Evolutionary conservation across 2,329 filamentous ascomycete genomes (phyloP).

Genomic region (Trichoderma afroharzianum): DNA sequence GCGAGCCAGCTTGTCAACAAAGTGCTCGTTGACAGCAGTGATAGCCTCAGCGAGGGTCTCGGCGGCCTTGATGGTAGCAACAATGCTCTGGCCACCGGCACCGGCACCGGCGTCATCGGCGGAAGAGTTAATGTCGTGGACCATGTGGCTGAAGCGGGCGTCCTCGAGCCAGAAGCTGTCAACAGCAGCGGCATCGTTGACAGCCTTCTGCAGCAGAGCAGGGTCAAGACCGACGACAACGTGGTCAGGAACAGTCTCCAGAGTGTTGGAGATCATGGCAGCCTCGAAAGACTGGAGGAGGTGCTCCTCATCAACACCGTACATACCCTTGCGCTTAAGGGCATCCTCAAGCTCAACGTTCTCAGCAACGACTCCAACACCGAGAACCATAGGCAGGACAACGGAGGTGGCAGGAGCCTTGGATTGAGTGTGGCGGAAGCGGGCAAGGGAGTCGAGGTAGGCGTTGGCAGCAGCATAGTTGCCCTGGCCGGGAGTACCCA

Average conservation of each 20-base stretch:
- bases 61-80: conserved; percentile 19
- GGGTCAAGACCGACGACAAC: conserved; percentile 29
- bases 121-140: neutral
- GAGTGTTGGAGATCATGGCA: neutral
- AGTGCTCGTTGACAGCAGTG: conserved; percentile 17
- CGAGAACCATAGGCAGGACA: conserved; percentile 32
- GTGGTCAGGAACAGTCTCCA: conserved; percentile 18
- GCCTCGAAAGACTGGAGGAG: conserved; percentile 28
- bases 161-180: neutral
- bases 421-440: conserved; percentile 25
- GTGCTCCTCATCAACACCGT: conserved; percentile 31
- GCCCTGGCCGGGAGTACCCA: conserved; percentile 30
- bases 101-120: conserved; percentile 2
- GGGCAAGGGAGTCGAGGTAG: conserved; percentile 35
- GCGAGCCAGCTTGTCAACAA: conserved; percentile 21
- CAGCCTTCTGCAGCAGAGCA: conserved; percentile 18
- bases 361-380: conserved; percentile 35
- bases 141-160: neutral
- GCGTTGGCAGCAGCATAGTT: conserved; percentile 32
- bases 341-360: conserved; percentile 33
- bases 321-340: conserved; percentile 34
- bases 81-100: conserved; percentile 19
- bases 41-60: conserved; percentile 18
- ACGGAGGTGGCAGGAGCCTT: conserved; percentile 26
- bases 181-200: conserved; percentile 6